These are phyloP conservation scores for Moniliella sp. DNA, from an alignment of 1,284 basidiomycete genomes.

Conservation along the genomic window DNA sequence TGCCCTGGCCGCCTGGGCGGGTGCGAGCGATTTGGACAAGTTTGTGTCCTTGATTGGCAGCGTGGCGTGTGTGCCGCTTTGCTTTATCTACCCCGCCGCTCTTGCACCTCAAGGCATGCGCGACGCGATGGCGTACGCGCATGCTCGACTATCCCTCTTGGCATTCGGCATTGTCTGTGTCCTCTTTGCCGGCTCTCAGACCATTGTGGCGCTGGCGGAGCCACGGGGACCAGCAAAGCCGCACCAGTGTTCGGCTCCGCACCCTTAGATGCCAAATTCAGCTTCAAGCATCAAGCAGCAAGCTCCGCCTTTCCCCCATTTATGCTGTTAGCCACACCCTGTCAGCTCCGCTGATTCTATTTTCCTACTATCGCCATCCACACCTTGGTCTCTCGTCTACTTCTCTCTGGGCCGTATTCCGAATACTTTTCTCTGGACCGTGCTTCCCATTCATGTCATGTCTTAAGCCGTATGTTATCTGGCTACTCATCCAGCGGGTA, in stretches of 20 bases:
- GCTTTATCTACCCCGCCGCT: constrained; percentile 78
- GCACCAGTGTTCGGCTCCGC: background rate
- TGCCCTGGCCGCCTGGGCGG: constrained; percentile 56
- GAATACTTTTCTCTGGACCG: too few relatives aligned
- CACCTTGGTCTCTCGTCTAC: too few relatives aligned
- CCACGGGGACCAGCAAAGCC: background rate
- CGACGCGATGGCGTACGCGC: constrained; percentile 51
- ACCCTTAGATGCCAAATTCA: too few relatives aligned
- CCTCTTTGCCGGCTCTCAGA: constrained; percentile 61
- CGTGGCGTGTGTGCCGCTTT: constrained; percentile 80
- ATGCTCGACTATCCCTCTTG: constrained; percentile 54
- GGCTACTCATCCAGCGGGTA: too few relatives aligned
- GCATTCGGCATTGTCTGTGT: constrained; percentile 64
- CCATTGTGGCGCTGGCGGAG: constrained; percentile 36
- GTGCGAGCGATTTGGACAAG: constrained; percentile 79
- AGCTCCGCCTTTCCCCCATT: too few relatives aligned
- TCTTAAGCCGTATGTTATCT: too few relatives aligned
- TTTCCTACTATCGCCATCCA: too few relatives aligned
- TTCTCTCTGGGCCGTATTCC: too few relatives aligned
- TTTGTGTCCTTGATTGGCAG: constrained; percentile 83
- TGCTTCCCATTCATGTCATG: too few relatives aligned
- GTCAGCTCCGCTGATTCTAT: too few relatives aligned
- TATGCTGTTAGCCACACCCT: too few relatives aligned
- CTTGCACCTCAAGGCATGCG: constrained; percentile 72
- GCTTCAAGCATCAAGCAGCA: too few relatives aligned